phyloP scores from a whole-genome alignment of 345 rosid genomes.

The Gossypium ekmanianum region DNA sequence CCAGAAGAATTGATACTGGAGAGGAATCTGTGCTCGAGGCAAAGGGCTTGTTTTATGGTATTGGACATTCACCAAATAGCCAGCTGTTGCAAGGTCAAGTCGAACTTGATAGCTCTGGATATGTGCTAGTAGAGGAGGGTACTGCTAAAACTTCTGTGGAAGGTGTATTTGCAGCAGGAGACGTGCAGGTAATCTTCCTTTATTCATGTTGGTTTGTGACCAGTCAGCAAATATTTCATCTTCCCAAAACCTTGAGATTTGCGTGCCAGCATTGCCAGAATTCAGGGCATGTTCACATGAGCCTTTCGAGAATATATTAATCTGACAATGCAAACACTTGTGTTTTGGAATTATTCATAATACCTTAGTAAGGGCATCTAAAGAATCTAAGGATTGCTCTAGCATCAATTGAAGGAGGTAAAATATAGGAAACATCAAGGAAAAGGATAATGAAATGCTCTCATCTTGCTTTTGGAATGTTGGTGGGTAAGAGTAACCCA shows the following conservation, averaged over 20 bases:
- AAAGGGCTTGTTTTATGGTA: slow-evolving; percentile 95
- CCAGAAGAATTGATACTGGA: slow-evolving; percentile 66
- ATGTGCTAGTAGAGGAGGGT: slow-evolving; percentile 74
- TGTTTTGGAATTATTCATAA: not conserved
- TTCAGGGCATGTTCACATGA: not conserved
- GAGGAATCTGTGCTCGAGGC: slow-evolving; percentile 85
- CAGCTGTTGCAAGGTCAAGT: slow-evolving; percentile 92
- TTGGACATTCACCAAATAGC: slow-evolving; percentile 95
- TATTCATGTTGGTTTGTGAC: not conserved
- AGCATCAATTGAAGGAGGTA: not conserved
- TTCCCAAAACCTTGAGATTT: not conserved
- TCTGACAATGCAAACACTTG: not conserved
- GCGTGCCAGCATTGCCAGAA: not conserved
- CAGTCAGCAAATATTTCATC: not conserved
- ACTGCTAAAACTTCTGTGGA: slow-evolving; percentile 75
- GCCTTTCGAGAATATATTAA: not conserved
- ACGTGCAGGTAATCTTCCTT: slow-evolving; percentile 70
- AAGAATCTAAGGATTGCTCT: not conserved
- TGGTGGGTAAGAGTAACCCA: not conserved
- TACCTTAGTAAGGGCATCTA: not conserved
- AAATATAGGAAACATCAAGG: not conserved
- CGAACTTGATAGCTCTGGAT: slow-evolving; percentile 75
- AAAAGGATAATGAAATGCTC: not conserved
- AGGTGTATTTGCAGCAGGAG: slow-evolving; percentile 98
- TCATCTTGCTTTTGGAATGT: not conserved